Base-by-base conservation (phyloP, 805 yeast genomes). In the Millerozyma acaciae region DNA sequence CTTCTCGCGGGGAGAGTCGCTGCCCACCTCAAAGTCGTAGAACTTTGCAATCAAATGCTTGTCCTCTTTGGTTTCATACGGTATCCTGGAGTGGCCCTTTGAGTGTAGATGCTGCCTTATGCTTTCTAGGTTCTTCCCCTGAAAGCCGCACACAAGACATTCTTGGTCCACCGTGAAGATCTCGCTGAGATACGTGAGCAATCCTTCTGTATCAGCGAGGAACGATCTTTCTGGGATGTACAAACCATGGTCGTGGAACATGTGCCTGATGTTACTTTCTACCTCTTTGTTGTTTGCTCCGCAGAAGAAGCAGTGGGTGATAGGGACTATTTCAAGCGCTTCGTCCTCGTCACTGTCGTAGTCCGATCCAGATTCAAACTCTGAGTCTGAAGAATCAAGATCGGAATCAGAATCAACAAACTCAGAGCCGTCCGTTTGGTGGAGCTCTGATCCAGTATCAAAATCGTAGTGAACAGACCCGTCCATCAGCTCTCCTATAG, bases 251-350 rank as follows among this genome's bases (percentile, higher is more conserved):
- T 42, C 44, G 24, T 48, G 55, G 45, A 52, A 62, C 75, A 69
- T 68, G 43, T 69, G 75, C 30, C 48, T 57, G 21, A 66, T 43
- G 39, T 80, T 80, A 21, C 63, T 68, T 45, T 79, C 84, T 12
- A 78, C 51, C 18, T 74, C 76, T 9, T 52, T 60, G 40, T 76
- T 72, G 32, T 73, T 65, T 18, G 60, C 47, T 18, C 79, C 81
- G 57, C 85, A 78, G 44, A 64, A 78, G 28, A 78, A 68, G 46
- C 85, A 79, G 26, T 65, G 62, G 0, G 73, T 66, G 23, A 62
- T 50, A 10, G 81, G 75, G 13, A 75, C 66, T 8, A 70, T 70
- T 10, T 50, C 52, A 3, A 45, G 43, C 8, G 54, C 57, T 5
- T 48, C 57, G 16, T 45, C 46, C 3, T 40, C 41, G 20, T 45